phyloP scores from a whole-genome alignment of 2,329 filamentous ascomycete genomes.

The Diaporthe sp. region DNA sequence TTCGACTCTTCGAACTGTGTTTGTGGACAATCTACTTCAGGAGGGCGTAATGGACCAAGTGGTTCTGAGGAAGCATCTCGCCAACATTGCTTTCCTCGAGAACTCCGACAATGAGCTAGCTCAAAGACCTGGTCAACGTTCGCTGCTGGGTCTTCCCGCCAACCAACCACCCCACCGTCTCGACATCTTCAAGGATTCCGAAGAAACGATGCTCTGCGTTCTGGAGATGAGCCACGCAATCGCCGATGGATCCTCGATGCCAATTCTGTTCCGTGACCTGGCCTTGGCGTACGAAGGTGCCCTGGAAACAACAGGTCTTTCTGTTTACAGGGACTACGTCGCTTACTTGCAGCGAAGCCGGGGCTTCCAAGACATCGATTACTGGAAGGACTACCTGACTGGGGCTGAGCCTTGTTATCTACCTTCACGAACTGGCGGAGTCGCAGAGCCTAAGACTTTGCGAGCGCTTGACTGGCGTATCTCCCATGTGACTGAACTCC shows the following conservation, averaged over 20 bases:
- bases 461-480: not conserved
- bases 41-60: slow-evolving; percentile 1
- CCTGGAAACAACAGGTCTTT: not conserved
- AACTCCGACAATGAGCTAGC: not conserved
- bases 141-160: not conserved
- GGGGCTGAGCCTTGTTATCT: slow-evolving; percentile 4
- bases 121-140: not conserved
- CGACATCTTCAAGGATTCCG: not conserved
- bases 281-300: not conserved
- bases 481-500: not conserved
- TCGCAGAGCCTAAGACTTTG: not conserved
- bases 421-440: not conserved
- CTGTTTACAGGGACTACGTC: slow-evolving; percentile 1
- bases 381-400: not conserved
- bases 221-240: slow-evolving; percentile 11
- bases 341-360: not conserved
- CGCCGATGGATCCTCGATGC: slow-evolving; percentile 1
- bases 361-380: not conserved
- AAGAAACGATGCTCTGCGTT: not conserved
- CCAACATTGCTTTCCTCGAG: not conserved
- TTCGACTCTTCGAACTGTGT: not conserved
- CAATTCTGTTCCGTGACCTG: not conserved
- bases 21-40: slow-evolving; percentile 1
- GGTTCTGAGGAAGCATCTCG: not conserved
- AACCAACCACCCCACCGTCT: not conserved